Evolutionary conservation across 2,329 filamentous ascomycete genomes (phyloP).

Genomic region (Aureobasidium namibiae): DNA sequence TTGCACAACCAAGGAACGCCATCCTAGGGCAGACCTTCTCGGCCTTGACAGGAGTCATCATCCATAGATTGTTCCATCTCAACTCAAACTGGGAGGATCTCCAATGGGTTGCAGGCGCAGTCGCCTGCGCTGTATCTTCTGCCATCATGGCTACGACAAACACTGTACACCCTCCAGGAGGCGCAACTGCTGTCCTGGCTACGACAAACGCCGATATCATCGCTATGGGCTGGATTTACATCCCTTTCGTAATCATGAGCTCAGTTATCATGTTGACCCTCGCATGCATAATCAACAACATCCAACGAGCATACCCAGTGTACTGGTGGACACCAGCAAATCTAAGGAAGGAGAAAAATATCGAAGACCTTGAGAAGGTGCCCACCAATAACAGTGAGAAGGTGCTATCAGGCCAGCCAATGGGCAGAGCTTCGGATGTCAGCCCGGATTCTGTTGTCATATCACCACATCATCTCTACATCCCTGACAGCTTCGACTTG

Average conservation of each 20-base stretch:
- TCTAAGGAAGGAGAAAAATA: conserved; percentile 17
- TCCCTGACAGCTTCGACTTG: conserved; percentile 7
- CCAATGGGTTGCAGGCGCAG: conserved; percentile 37
- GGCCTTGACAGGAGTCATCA: conserved; percentile 35
- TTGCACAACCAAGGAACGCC: conserved; percentile 40
- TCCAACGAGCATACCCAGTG: conserved; percentile 37
- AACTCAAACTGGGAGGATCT: conserved; percentile 29
- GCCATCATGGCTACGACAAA: conserved; percentile 40
- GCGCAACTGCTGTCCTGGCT: conserved; percentile 40
- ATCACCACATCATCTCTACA: conserved; percentile 7
- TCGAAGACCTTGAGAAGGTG: conserved; percentile 13
- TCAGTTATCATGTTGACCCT: conserved; percentile 35
- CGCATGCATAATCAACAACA: conserved; percentile 38
- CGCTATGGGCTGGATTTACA: conserved; percentile 39
- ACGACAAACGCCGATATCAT: conserved; percentile 32
- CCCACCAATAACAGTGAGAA: not conserved
- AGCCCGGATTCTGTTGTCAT: conserved; percentile 4
- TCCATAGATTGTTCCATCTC: conserved; percentile 39
- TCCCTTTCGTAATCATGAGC: conserved; percentile 35
- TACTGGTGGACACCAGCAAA: conserved; percentile 39
- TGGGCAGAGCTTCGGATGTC: not conserved
- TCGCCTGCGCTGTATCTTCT: conserved; percentile 35
- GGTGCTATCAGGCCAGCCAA: not conserved
- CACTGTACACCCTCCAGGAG: conserved; percentile 43
- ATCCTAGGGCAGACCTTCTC: conserved; percentile 38